Evolutionary conservation across 1,284 basidiomycete genomes (phyloP).

Genomic region (Polyporus tsugae): DNA sequence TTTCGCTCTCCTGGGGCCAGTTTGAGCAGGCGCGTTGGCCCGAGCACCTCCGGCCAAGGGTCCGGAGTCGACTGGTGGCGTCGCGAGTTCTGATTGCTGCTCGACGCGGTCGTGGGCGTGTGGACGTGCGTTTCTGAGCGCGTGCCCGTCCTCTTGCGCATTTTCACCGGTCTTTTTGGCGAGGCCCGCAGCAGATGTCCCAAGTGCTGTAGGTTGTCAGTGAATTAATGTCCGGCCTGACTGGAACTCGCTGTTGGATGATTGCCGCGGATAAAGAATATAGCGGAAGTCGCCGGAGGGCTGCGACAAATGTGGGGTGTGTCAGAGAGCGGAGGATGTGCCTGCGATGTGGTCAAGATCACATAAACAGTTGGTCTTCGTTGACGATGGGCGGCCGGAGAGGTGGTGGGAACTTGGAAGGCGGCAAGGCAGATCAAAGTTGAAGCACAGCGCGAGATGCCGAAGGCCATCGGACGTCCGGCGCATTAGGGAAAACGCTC

Average conservation of each 20-base stretch:
- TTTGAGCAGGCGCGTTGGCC: slow-evolving; percentile 13
- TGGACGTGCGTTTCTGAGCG: slow-evolving; percentile 14
- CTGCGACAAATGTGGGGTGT: slow-evolving; percentile 1
- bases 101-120: slow-evolving; percentile 1
- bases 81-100: slow-evolving; percentile 34
- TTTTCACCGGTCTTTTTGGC: background rate
- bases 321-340: background rate
- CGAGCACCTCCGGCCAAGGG: slow-evolving; percentile 13
- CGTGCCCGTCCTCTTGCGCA: background rate
- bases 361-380: slow-evolving; percentile 7
- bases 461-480: slow-evolving; percentile 26
- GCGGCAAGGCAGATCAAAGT: slow-evolving; percentile 14
- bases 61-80: slow-evolving; percentile 35
- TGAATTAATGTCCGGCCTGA: background rate
- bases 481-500: slow-evolving; percentile 25
- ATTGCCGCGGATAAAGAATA: slow-evolving; percentile 2
- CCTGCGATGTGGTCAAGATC: slow-evolving; percentile 9
- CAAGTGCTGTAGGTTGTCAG: too few relatives aligned
- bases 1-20: slow-evolving; percentile 12
- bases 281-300: slow-evolving; percentile 1
- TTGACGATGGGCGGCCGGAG: background rate
- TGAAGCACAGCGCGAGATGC: slow-evolving; percentile 29
- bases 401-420: background rate
- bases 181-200: slow-evolving; percentile 3
- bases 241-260: background rate